Evolutionary conservation across 1,284 basidiomycete genomes (phyloP).

Genomic region (Austropuccinia psidii): DNA sequence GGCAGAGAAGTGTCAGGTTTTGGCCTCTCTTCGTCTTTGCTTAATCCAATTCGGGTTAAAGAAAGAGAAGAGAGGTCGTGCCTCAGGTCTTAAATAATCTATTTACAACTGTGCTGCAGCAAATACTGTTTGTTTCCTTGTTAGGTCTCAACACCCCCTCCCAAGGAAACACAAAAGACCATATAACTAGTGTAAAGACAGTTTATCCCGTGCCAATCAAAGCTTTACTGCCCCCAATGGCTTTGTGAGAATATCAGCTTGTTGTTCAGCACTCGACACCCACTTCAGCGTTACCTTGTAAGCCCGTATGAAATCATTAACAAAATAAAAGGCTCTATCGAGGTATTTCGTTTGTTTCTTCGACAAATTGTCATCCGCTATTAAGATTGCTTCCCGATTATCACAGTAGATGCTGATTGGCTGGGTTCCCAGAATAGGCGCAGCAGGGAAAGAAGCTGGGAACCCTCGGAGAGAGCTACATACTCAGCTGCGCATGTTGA

Average conservation of each 20-base stretch:
- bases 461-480: neutral
- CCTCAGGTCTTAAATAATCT: too few species aligned
- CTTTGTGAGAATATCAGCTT: slow-evolving; percentile 17
- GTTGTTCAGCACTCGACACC: neutral
- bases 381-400: neutral
- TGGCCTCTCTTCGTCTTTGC: too few species aligned
- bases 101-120: too few species aligned
- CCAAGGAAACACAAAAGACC: too few species aligned
- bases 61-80: too few species aligned
- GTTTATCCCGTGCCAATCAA: too few species aligned
- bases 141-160: too few species aligned
- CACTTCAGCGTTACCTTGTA: neutral
- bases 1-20: too few species aligned
- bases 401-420: neutral
- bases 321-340: neutral
- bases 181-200: too few species aligned
- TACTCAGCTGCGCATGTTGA: neutral
- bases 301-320: slow-evolving; percentile 16
- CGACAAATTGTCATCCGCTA: neutral
- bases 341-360: slow-evolving; percentile 1
- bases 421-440: neutral
- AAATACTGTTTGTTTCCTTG: too few species aligned
- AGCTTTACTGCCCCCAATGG: too few species aligned
- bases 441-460: neutral
- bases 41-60: too few species aligned